Evolutionary conservation across 169 alveolate genomes (phyloP), one percentile per base, ranked within the genome.

Genomic region (Blepharisma undulans): DNA sequence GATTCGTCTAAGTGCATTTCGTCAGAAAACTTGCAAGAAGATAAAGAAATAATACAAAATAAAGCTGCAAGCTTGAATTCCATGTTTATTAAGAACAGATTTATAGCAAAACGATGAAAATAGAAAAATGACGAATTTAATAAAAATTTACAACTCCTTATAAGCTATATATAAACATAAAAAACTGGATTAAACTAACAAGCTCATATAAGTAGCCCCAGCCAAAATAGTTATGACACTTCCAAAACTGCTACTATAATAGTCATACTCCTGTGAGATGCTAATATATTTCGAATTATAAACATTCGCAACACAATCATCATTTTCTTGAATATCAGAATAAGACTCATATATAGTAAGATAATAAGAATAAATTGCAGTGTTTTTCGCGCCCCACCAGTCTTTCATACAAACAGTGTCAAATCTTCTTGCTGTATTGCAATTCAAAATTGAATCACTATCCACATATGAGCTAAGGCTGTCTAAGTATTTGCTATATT

Each of bases 241-340:
- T 48, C 66, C 66, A 48, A 48, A 48, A 18, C 12, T 48, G 14
- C 14, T 48, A 5, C 12, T 48, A 48, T 48, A 48, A 5, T 48
- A 48, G 66, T 48, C 66, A 48, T 10, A 48, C 66, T 48, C 66
- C 66, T 48, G 66, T 48, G 12, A 48, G 66, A 5, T 5, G 14
- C 66, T 48, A 48, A 48, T 5, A 48, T 48, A 48, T 48, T 48
- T 48, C 80, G 30, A 1, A 29, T 74, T 74, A 29, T 8, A 74
- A 5, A 74, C 33, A 25, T 74, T 74, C 0, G 2, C 61, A 22
- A 33, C 61, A 21, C 87, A 79, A 2, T 30, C 29, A 33, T 79
- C 87, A 4, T 25, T 79, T 25, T 79, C 87, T 79, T 79, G 87
- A n/a, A 79, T 79, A n/a, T 27, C 71, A 29, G 87, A 33, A 33